Evolutionary conservation across 768 basidiomycete genomes (phyloP).

Genomic region (Gloeopeniophorella convolvens): DNA sequence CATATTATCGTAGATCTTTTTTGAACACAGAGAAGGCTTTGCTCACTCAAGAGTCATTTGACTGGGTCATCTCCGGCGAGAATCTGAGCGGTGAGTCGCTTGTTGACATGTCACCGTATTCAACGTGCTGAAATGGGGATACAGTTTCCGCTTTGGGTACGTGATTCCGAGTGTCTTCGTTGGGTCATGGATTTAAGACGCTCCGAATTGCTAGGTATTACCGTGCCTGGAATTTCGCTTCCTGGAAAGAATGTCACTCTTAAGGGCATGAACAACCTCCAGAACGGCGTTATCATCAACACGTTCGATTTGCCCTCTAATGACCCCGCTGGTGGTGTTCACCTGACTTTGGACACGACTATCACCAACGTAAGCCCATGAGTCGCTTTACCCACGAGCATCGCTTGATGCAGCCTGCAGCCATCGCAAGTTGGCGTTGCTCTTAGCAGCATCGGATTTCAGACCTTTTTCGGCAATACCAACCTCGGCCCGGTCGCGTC

Average conservation of each 20-base stretch:
- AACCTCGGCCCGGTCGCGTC: conserved; percentile 56
- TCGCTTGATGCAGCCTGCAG: conserved; percentile 29
- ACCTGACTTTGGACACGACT: conserved; percentile 55
- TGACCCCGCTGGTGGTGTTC: conserved; percentile 67
- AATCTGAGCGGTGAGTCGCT: conserved; percentile 48
- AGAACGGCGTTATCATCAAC: conserved; percentile 54
- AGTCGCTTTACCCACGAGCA: neutral
- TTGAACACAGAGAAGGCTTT: conserved; percentile 33
- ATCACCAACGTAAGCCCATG: conserved; percentile 46
- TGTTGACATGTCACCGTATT: neutral
- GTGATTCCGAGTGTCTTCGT: conserved; percentile 7
- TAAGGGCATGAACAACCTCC: conserved; percentile 64
- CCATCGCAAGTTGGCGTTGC: conserved; percentile 72
- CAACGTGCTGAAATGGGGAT: neutral
- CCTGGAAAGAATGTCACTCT: conserved; percentile 52
- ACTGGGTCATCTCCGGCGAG: conserved; percentile 61
- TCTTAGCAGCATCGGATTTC: conserved; percentile 54
- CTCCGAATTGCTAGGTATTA: conserved; percentile 38
- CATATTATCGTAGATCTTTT: neutral
- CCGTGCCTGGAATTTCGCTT: conserved; percentile 49
- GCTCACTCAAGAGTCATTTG: conserved; percentile 58
- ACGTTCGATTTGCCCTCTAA: conserved; percentile 65
- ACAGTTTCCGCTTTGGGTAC: conserved; percentile 52
- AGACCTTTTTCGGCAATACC: conserved; percentile 44
- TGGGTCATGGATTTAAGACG: neutral